phyloP scores from a whole-genome alignment of 495 filamentous ascomycete genomes.

The Geopyxis carbonaria region DNA sequence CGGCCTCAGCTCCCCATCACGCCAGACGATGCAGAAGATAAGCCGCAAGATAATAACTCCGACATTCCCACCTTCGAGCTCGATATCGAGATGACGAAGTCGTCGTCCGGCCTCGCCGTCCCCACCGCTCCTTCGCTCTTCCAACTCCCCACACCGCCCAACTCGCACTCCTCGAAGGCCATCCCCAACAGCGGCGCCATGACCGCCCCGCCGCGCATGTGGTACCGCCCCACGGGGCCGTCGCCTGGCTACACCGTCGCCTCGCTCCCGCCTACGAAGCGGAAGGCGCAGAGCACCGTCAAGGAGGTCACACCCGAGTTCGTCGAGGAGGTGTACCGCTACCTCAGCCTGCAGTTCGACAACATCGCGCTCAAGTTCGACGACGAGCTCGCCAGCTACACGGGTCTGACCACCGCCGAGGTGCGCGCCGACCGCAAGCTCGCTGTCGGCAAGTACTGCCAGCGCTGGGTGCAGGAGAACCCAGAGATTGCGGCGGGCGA shows the following conservation, averaged over 20 bases:
- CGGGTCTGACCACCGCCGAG: constrained; percentile 11
- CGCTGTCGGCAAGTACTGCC: constrained; percentile 20
- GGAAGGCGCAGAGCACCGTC: constrained; percentile 12
- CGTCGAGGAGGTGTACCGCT: constrained; percentile 18
- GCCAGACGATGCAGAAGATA: background rate
- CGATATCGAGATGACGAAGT: constrained; percentile 6
- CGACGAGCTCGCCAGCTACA: constrained; percentile 17
- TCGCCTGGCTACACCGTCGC: constrained; percentile 24
- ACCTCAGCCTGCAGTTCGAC: constrained; percentile 21
- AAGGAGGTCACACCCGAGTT: constrained; percentile 21
- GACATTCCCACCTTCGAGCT: constrained; percentile 6
- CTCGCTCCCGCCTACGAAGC: constrained; percentile 20
- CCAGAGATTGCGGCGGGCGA: constrained; percentile 22
- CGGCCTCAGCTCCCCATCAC: background rate
- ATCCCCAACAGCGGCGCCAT: background rate
- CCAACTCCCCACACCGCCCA: background rate
- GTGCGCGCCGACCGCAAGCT: constrained; percentile 16
- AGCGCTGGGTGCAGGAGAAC: constrained; percentile 22
- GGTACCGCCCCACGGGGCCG: constrained; percentile 14
- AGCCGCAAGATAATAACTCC: background rate
- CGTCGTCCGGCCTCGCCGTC: constrained; percentile 4
- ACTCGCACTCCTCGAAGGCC: background rate
- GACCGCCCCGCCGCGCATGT: constrained; percentile 1
- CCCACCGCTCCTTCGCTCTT: background rate
- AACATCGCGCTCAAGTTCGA: constrained; percentile 22